These are phyloP conservation scores for Polyporus arcularius DNA, from an alignment of 768 basidiomycete species.

Conservation along the genomic window DNA sequence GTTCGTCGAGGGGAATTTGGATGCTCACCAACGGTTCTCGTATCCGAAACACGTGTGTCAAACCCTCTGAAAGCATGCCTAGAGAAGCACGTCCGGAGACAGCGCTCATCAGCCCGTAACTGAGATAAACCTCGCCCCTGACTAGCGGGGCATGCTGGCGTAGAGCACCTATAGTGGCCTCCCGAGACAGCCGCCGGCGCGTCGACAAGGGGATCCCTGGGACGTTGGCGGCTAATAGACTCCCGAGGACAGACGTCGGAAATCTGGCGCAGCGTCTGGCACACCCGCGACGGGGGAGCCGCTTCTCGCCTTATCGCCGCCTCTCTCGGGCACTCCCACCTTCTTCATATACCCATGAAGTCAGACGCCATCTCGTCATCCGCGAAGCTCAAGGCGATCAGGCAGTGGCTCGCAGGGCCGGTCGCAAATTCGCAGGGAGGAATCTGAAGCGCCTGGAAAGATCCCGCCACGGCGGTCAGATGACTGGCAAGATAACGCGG, in stretches of 20 bases:
- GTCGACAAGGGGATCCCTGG: not conserved
- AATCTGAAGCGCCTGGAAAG: constrained; percentile 3
- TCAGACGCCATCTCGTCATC: constrained; percentile 9
- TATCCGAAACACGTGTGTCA: constrained; percentile 21
- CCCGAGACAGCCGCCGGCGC: not conserved
- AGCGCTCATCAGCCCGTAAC: constrained; percentile 8
- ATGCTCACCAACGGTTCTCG: constrained; percentile 7
- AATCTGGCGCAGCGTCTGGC: not conserved
- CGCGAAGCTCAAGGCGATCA: constrained; percentile 21
- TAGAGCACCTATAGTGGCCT: not conserved
- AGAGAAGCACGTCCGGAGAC: constrained; percentile 9
- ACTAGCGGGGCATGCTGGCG: not conserved
- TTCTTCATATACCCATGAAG: not conserved
- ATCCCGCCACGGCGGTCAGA: constrained; percentile 23
- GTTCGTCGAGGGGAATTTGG: constrained; percentile 9
- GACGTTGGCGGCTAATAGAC: not conserved
- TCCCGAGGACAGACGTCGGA: not conserved
- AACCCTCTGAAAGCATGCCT: constrained; percentile 4
- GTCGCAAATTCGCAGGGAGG: constrained; percentile 4
- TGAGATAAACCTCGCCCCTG: constrained; percentile 8
- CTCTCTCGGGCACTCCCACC: constrained; percentile 5
- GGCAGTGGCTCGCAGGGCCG: not conserved
- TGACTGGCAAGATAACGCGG: constrained; percentile 30
- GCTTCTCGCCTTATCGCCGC: constrained; percentile 16
- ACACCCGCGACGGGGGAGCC: not conserved